phyloP scores from a whole-genome alignment of 305 asterid species.

The Fraxinus sp. region DNA sequence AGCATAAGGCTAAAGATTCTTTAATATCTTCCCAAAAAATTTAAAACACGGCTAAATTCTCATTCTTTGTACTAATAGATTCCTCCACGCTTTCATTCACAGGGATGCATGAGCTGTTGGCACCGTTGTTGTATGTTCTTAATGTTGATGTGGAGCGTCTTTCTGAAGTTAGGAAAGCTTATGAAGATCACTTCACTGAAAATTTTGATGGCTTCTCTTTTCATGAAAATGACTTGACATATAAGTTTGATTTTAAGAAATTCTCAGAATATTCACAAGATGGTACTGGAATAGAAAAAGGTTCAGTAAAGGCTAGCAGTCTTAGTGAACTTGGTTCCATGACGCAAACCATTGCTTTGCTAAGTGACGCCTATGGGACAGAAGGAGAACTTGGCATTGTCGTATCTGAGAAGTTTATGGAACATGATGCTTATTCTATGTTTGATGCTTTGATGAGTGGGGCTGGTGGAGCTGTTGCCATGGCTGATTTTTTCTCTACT shows the following conservation, averaged over 20 bases:
- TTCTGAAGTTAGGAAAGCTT: constrained; percentile 66
- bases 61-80: constrained; percentile 19
- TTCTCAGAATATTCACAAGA: constrained; percentile 56
- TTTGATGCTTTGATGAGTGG: constrained; percentile 91
- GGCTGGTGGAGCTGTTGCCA: constrained; percentile 72
- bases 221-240: constrained; percentile 72
- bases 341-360: constrained; percentile 58
- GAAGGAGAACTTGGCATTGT: constrained; percentile 96
- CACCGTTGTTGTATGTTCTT: constrained; percentile 85
- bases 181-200: constrained; percentile 79
- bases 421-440: constrained; percentile 94
- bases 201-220: constrained; percentile 86
- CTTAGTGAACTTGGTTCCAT: constrained; percentile 71
- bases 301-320: constrained; percentile 38
- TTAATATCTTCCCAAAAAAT: not conserved
- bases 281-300: constrained; percentile 35
- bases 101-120: constrained; percentile 99
- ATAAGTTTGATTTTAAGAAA: constrained; percentile 82
- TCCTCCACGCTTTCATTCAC: constrained; percentile 29
- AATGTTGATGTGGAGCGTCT: constrained; percentile 78
- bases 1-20: not conserved
- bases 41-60: not conserved
- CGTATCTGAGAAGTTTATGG: constrained; percentile 87
- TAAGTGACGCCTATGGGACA: constrained; percentile 93
- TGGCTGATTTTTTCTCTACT: constrained; percentile 82